phyloP scores from a whole-genome alignment of 164 flowering plant species.

The Hamamelis virginiana region DNA sequence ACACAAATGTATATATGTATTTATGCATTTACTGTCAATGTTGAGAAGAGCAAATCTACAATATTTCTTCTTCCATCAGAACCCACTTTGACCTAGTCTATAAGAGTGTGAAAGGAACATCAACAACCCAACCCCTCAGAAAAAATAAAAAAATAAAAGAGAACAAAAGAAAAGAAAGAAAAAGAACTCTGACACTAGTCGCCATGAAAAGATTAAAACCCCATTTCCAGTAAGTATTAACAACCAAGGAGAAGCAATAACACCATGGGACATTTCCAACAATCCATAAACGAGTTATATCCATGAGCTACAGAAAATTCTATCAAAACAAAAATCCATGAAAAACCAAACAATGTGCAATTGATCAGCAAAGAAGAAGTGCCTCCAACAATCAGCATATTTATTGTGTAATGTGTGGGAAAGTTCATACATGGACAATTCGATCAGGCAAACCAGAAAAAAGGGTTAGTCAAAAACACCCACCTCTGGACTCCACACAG shows the following conservation, averaged over 20 bases:
- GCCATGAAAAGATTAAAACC: neutral
- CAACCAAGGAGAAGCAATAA: neutral
- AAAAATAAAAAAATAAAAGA: too few species aligned
- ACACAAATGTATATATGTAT: too few species aligned
- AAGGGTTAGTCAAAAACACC: constrained; percentile 17
- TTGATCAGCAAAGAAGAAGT: too few species aligned
- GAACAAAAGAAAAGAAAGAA: neutral
- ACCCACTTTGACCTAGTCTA: too few species aligned
- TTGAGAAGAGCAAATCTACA: too few species aligned
- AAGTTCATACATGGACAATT: neutral
- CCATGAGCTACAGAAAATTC: neutral
- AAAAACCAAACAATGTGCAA: constrained; percentile 1
- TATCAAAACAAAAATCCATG: neutral
- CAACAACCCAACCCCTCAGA: too few species aligned
- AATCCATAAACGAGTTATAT: neutral
- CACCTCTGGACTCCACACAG: constrained; percentile 99
- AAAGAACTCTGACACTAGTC: neutral
- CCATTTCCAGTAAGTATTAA: neutral
- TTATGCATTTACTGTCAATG: too few species aligned
- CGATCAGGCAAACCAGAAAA: neutral
- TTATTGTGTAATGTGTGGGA: neutral
- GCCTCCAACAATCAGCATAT: too few species aligned
- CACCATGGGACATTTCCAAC: neutral
- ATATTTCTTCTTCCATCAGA: too few species aligned
- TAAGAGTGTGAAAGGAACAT: too few species aligned